A percentile compares a stretch with the other conserved stretches of the same genome.
Conservation (phyloP, 495 filamentous ascomycete genomes). For the Podospora didyma region DNA sequence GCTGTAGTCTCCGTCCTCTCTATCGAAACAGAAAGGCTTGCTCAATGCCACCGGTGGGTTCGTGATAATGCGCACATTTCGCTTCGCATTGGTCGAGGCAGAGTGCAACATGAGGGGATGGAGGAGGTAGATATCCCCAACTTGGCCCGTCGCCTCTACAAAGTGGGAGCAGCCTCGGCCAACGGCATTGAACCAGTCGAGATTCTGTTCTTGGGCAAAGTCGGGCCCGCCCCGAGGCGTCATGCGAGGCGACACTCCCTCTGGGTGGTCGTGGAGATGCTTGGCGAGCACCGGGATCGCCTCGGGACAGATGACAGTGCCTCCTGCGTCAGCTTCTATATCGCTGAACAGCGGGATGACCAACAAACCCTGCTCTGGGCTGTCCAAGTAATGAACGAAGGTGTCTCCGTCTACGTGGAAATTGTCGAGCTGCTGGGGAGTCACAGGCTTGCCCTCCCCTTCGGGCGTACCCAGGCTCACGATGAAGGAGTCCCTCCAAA, state of each 20-base stretch:
- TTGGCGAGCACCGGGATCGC: slow-evolving; percentile 55
- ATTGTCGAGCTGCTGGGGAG: slow-evolving; percentile 46
- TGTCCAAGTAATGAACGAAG: slow-evolving; percentile 72
- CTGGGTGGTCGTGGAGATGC: slow-evolving; percentile 61
- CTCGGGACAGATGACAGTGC: slow-evolving; percentile 61
- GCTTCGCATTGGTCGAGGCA: slow-evolving; percentile 55
- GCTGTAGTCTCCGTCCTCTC: slow-evolving; percentile 58
- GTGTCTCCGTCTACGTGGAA: slow-evolving; percentile 81
- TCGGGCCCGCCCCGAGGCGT: slow-evolving; percentile 43
- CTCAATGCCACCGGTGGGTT: slow-evolving; percentile 65
- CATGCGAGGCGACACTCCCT: slow-evolving; percentile 67
- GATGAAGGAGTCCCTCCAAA: slow-evolving; percentile 67
- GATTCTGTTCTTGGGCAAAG: slow-evolving; percentile 36
- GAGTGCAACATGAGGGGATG: slow-evolving; percentile 74
- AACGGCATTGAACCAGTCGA: slow-evolving; percentile 53
- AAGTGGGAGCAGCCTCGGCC: slow-evolving; percentile 48
- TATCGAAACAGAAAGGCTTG: slow-evolving; percentile 60
- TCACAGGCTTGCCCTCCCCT: slow-evolving; percentile 45
- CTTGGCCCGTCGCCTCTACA: slow-evolving; percentile 59
- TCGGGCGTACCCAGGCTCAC: slow-evolving; percentile 66
- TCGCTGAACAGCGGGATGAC: slow-evolving; percentile 69
- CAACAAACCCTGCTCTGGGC: slow-evolving; percentile 65
- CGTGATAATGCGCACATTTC: slow-evolving; percentile 63
- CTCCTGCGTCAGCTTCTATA: slow-evolving; percentile 57
- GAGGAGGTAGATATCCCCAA: slow-evolving; percentile 65